Conservation (phyloP, 352 stramenopile genomes). For the Phytophthora pistaciae region DNA sequence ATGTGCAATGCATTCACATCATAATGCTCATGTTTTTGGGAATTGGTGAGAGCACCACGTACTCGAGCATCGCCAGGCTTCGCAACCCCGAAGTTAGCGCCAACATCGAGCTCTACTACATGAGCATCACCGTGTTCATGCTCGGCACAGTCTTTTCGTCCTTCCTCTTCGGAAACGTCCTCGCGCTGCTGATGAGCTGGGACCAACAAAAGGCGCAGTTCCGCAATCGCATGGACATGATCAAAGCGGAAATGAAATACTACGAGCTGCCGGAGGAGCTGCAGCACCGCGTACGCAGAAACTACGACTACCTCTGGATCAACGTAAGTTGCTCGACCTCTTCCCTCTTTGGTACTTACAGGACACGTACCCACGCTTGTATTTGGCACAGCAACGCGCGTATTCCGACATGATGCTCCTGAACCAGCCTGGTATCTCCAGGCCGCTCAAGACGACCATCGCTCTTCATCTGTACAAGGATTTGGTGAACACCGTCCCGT, state of each 20-base stretch:
- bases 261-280: constrained; percentile 82
- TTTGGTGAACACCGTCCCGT: constrained; percentile 79
- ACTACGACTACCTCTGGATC: constrained; percentile 90
- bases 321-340: constrained; percentile 45
- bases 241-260: constrained; percentile 83
- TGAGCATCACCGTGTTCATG: constrained; percentile 78
- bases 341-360: too few relatives aligned
- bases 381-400: constrained; percentile 65
- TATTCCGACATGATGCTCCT: constrained; percentile 90
- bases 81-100: constrained; percentile 51
- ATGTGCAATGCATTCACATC: constrained; percentile 77
- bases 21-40: constrained; percentile 86
- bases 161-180: constrained; percentile 85
- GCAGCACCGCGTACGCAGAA: constrained; percentile 75
- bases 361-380: constrained; percentile 45
- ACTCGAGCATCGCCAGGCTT: constrained; percentile 62
- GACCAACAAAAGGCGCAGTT: constrained; percentile 84
- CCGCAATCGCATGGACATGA: constrained; percentile 89
- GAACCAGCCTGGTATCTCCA: constrained; percentile 83
- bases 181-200: constrained; percentile 84
- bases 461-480: constrained; percentile 86
- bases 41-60: constrained; percentile 73
- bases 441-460: constrained; percentile 79
- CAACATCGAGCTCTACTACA: constrained; percentile 63
- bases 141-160: constrained; percentile 72